Percentiles rank a stretch among this genome's conserved stretches.
Evolutionary conservation across 495 filamentous ascomycete species (phyloP).

Genomic region (Tuber indicum): DNA sequence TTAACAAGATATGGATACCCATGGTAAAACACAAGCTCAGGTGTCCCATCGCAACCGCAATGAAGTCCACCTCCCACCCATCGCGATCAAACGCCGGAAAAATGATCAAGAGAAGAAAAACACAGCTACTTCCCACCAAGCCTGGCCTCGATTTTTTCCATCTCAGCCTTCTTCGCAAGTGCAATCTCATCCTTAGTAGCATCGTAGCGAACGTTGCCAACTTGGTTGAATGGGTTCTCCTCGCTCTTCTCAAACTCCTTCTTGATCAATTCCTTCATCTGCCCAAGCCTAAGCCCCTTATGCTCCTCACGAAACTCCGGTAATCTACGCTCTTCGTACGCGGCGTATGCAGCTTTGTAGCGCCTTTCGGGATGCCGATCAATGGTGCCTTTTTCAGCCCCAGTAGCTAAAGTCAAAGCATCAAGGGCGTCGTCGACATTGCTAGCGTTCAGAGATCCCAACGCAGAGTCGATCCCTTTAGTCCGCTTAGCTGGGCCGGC

Average conservation of each 20-base stretch:
- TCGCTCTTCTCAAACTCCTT: constrained; percentile 89
- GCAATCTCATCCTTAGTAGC: constrained; percentile 71
- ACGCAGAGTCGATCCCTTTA: constrained; percentile 33
- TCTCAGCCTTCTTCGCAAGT: constrained; percentile 60
- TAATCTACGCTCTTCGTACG: constrained; percentile 74
- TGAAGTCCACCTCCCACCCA: background rate
- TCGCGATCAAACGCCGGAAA: background rate
- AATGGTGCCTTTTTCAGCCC: constrained; percentile 51
- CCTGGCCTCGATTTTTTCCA: constrained; percentile 64
- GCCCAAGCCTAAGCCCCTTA: constrained; percentile 66
- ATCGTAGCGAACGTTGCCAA: constrained; percentile 61
- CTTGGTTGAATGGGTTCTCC: constrained; percentile 90
- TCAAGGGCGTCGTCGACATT: constrained; percentile 91
- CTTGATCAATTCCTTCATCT: constrained; percentile 67
- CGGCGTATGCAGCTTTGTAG: constrained; percentile 81
- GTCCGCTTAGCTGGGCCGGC: constrained; percentile 46
- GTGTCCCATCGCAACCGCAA: background rate
- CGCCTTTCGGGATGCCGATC: constrained; percentile 81
- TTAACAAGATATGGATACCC: background rate
- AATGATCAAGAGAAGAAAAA: background rate
- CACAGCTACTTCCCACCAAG: constrained; percentile 43
- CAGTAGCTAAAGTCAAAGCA: constrained; percentile 60
- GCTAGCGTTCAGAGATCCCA: constrained; percentile 59
- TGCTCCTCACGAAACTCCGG: constrained; percentile 77
- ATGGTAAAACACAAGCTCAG: background rate